phyloP scores from a whole-genome alignment of 257 asterid genomes.

The Cinchona pubescens region DNA sequence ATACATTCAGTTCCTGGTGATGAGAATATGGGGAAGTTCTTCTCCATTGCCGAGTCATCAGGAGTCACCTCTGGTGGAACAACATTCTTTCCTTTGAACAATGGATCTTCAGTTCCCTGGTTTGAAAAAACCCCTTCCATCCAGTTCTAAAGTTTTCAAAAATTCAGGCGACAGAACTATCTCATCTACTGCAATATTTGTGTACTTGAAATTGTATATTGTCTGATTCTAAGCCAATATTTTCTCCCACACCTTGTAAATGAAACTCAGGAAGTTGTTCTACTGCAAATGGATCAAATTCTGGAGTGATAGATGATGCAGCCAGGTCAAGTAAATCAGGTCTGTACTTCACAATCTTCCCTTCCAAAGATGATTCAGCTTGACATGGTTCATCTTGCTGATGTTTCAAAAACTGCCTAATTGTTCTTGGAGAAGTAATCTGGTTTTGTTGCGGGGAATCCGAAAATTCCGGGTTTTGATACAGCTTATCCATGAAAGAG shows the following conservation, averaged over 20 bases:
- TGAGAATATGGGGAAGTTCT: conserved; percentile 21
- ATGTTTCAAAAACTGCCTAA: conserved; percentile 52
- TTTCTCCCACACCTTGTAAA: conserved; percentile 31
- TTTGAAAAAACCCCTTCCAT: conserved; percentile 16
- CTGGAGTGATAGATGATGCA: conserved; percentile 8
- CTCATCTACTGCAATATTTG: conserved; percentile 30
- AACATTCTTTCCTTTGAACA: conserved; percentile 40
- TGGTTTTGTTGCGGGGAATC: conserved; percentile 39
- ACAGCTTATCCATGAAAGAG: conserved; percentile 68
- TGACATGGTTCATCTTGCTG: conserved; percentile 29
- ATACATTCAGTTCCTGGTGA: conserved; percentile 34
- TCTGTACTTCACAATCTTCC: conserved; percentile 28
- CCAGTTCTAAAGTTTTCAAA: conserved; percentile 26
- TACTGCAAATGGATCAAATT: conserved; percentile 21
- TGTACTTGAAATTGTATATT: conserved; percentile 28
- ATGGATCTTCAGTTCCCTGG: conserved; percentile 13
- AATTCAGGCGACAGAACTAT: conserved; percentile 27
- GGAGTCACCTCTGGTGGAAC: conserved; percentile 35
- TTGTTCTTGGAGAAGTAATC: conserved; percentile 47
- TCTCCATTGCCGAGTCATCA: conserved; percentile 38
- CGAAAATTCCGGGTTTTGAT: conserved; percentile 51
- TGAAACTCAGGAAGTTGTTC: conserved; percentile 26
- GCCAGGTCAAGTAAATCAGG: conserved; percentile 27
- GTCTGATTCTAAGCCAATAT: conserved; percentile 19
- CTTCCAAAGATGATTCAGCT: conserved; percentile 26